Base-by-base conservation (phyloP, 2,329 filamentous ascomycete species). In the Penicillium sp. region DNA sequence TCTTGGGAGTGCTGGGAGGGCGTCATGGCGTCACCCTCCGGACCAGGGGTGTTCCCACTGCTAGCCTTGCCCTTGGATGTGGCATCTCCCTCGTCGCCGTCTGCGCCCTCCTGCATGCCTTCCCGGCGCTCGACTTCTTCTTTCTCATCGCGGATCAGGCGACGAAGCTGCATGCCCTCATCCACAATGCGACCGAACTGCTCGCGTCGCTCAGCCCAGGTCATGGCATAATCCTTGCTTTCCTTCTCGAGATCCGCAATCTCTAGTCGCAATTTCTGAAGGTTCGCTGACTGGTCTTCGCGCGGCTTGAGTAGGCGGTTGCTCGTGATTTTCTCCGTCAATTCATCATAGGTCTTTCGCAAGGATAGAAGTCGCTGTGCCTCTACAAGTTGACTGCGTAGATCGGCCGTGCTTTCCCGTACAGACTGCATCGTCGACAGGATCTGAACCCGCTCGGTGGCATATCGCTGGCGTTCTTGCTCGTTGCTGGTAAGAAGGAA, bases 101-200 rank as follows among this genome's bases (percentile, higher is more conserved):
- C 85, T 63, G 87, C 80, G 5, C 77, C 80, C 58, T 82, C 87
- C 45, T 85, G 87, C 61, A 91, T 91, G 30, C 90, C 91, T 73
- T 95, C 91, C 52, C 91, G 84, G 40, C 90, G 81, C 75, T 96
- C 91, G 0, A 94, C 90, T 75, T 96, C 91, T 72, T 96, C 92
- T 76, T 96, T 96, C 79, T 97, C 93, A 68, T 96, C 92, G 58
- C 91, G 86, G 68, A 97, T 96, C 71, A 95, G 81, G 46, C 90
- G 82, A 55, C 92, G 81, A 72, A 97, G 82, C 61, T 90, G 82
- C 83, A 89, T 89, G n/a, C 91, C 91, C 77, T 97, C 93, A 57
- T 92, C 89, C 70, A 96, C 89, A 67, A 97, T 92, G 53, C 85
- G 83, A 55, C 88, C 89, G 73, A 97, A 96, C 74, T 96, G 91